A percentile compares a stretch with the other conserved stretches of the same genome.
phyloP scores from a whole-genome alignment of 371 early-diverging fungal genomes.

The Syncephalis plumigaleata region DNA sequence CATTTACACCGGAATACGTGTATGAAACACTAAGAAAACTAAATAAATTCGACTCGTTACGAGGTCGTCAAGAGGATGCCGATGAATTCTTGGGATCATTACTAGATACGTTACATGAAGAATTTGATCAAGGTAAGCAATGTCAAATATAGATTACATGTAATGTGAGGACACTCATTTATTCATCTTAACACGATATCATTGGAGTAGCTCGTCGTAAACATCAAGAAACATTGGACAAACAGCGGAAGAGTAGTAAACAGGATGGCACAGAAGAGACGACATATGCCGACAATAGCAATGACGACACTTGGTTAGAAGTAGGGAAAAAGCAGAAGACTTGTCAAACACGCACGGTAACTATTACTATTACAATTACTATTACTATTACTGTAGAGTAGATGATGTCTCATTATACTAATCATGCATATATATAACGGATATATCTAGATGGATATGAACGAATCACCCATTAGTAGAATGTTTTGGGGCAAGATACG shows the following conservation, averaged over 20 bases:
- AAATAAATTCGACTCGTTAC: constrained; percentile 51
- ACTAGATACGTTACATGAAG: constrained; percentile 88
- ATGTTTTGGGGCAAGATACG: constrained; percentile 77
- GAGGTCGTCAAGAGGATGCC: constrained; percentile 93
- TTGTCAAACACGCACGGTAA: constrained; percentile 10
- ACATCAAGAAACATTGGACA: too few species aligned
- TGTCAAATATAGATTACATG: constrained; percentile 1
- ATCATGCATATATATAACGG: too few species aligned
- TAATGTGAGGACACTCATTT: too few species aligned
- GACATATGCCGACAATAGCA: too few species aligned
- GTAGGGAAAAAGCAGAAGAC: neutral
- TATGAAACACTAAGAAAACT: constrained; percentile 70
- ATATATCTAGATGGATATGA: constrained; percentile 36
- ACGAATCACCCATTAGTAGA: constrained; percentile 61
- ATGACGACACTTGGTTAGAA: constrained; percentile 2
- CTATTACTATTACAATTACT: neutral
- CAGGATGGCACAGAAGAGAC: too few species aligned
- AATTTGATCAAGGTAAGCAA: constrained; percentile 38
- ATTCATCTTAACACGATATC: too few species aligned
- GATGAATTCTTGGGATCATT: constrained; percentile 89
- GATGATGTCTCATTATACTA: too few species aligned
- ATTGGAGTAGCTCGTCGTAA: too few species aligned
- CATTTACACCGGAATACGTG: constrained; percentile 85
- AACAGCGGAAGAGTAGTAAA: too few species aligned
- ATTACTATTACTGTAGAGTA: constrained; percentile 1